Evolutionary conservation across 2,329 filamentous ascomycete genomes (phyloP).

Genomic region (Aspergillus sp.): DNA sequence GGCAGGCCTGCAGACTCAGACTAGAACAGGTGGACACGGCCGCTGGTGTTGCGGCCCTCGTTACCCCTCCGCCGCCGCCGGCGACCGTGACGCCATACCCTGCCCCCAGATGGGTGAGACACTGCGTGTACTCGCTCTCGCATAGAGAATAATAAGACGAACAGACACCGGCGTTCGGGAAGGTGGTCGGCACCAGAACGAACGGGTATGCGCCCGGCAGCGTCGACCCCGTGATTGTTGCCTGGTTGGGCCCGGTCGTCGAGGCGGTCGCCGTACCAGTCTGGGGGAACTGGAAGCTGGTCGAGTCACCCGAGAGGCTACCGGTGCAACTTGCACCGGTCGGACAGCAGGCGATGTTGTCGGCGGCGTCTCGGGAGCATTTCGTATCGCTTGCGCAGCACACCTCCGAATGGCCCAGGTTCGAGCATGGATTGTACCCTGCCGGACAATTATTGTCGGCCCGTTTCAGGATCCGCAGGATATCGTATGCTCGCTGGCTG

Average conservation of each 20-base stretch:
- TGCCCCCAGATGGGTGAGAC: slow-evolving; percentile 46
- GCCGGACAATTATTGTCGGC: slow-evolving; percentile 45
- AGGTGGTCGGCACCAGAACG: slow-evolving; percentile 52
- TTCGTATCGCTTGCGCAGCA: slow-evolving; percentile 55
- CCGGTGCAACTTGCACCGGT: slow-evolving; percentile 58
- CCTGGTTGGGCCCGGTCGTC: slow-evolving; percentile 21
- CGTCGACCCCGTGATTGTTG: slow-evolving; percentile 37
- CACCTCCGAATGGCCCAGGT: slow-evolving; percentile 50
- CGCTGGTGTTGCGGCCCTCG: slow-evolving; percentile 42
- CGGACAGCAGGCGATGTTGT: slow-evolving; percentile 62
- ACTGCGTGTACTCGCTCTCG: slow-evolving; percentile 46
- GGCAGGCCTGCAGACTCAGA: slow-evolving; percentile 47
- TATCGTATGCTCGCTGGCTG: slow-evolving; percentile 26
- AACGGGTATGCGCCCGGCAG: slow-evolving; percentile 53
- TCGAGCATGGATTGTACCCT: slow-evolving; percentile 52
- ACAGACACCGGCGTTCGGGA: slow-evolving; percentile 50
- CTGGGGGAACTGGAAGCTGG: slow-evolving; percentile 35
- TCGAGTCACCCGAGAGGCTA: slow-evolving; percentile 38
- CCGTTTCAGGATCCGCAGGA: slow-evolving; percentile 32
- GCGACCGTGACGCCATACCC: slow-evolving; percentile 52
- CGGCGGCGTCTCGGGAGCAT: slow-evolving; percentile 55
- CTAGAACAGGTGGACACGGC: slow-evolving; percentile 46
- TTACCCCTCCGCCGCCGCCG: slow-evolving; percentile 49
- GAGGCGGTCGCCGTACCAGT: slow-evolving; percentile 26
- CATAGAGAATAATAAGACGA: slow-evolving; percentile 54